Percentiles rank a stretch among this genome's conserved stretches.
phyloP scores from a whole-genome alignment of 345 rosid species.

The Tarenaya hassleriana region DNA sequence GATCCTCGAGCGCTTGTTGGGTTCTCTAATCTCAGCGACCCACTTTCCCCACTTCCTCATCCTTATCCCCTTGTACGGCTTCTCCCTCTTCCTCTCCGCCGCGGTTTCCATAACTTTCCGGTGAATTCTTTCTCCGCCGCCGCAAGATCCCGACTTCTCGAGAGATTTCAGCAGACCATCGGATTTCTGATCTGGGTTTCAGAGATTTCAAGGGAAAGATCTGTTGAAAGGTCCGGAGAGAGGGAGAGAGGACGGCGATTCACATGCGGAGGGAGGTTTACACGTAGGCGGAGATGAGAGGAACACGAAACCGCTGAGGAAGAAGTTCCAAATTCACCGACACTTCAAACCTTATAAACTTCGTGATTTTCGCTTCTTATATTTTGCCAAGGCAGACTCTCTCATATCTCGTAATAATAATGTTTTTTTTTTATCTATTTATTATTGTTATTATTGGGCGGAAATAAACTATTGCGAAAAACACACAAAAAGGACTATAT shows the following conservation, averaged over 20 bases:
- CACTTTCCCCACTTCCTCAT: slow-evolving; percentile 99
- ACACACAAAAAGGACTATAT: background rate
- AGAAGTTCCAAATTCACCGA: slow-evolving; percentile 31
- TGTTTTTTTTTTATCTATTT: slow-evolving; percentile 8
- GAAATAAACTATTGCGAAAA: slow-evolving; percentile 19
- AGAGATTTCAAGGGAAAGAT: background rate
- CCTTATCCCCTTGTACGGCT: slow-evolving; percentile 90
- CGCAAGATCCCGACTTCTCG: background rate
- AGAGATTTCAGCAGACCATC: slow-evolving; percentile 10
- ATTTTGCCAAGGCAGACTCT: slow-evolving; percentile 28
- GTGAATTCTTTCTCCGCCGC: too few species aligned
- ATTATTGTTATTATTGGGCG: slow-evolving; percentile 27
- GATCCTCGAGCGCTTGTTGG: slow-evolving; percentile 90
- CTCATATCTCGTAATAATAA: slow-evolving; percentile 25
- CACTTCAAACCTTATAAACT: slow-evolving; percentile 24
- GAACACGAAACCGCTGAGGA: slow-evolving; percentile 31
- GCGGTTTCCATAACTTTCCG: slow-evolving; percentile 33
- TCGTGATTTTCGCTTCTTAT: slow-evolving; percentile 13
- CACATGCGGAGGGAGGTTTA: slow-evolving; percentile 29
- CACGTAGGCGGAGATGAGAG: slow-evolving; percentile 33
- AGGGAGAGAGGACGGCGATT: slow-evolving; percentile 23
- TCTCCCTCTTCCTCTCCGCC: slow-evolving; percentile 43
- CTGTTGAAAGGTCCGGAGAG: too few species aligned
- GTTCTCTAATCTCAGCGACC: slow-evolving; percentile 99
- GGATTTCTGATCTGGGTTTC: background rate